Evolutionary conservation across 2,329 filamentous ascomycete genomes (phyloP).

Genomic region (Diaporthe citri): DNA sequence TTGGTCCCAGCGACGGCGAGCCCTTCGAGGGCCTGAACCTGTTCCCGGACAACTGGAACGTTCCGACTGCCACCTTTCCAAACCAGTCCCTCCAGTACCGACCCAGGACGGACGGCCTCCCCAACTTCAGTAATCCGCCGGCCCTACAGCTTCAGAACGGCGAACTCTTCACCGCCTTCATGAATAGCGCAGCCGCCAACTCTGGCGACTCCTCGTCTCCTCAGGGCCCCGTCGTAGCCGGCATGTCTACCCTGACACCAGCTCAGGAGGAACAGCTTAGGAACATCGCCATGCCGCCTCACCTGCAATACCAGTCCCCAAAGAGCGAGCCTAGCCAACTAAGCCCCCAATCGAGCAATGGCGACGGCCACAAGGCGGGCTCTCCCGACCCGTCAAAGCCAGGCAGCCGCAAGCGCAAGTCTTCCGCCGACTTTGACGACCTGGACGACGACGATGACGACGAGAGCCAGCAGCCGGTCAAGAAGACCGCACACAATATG

Average conservation of each 20-base stretch:
- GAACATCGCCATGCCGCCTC: constrained; percentile 74
- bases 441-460: constrained; percentile 72
- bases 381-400: constrained; percentile 71
- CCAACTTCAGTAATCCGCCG: constrained; percentile 9
- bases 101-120: constrained; percentile 24
- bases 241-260: constrained; percentile 62
- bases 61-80: constrained; percentile 37
- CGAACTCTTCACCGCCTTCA: constrained; percentile 39
- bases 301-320: constrained; percentile 71
- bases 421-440: constrained; percentile 70
- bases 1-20: constrained; percentile 36
- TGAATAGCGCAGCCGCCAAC: constrained; percentile 44
- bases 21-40: constrained; percentile 36
- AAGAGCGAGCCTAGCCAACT: constrained; percentile 69
- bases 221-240: constrained; percentile 48
- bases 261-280: constrained; percentile 72
- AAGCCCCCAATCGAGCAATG: constrained; percentile 68
- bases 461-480: constrained; percentile 69
- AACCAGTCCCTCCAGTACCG: constrained; percentile 38
- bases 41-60: constrained; percentile 39
- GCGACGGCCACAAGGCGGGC: constrained; percentile 62
- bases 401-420: constrained; percentile 76
- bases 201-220: constrained; percentile 47
- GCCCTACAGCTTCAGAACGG: constrained; percentile 14
- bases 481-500: constrained; percentile 98